Base-by-base conservation (phyloP, 257 asterid genomes). In the Verbena officinalis region DNA sequence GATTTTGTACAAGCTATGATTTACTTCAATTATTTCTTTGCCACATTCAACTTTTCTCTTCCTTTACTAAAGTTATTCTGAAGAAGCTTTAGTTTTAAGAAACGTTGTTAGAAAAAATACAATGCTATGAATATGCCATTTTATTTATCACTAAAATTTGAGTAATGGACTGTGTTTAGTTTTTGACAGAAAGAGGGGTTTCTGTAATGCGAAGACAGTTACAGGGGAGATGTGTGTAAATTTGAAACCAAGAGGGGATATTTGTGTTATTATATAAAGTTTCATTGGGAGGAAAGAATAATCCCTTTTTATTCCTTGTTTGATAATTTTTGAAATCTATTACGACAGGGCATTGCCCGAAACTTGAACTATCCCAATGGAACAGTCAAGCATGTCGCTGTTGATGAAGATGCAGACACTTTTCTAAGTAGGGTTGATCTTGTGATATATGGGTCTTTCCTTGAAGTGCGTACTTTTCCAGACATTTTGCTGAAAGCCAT, bases 381-480 rank as follows among this genome's bases (percentile, higher is more conserved):
- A 64, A 82, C 75, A 27, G 93, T 91, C 80, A 79, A 77, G 80
- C 87, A 77, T 77, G 62, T 72, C 67, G 64, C 81, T 49, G 33
- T 63, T 14, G 84, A 80, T 34, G 85, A 77, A 67, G 79, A 72
- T 69, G 54, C 64, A 15, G 90, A 86, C 62, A 59, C 31, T 69
- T 65, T 71, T 40, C 78, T 90, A 56, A 70, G 69, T 68, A 72
- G 27, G 43, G 87, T 89, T 59, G 96, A 88, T 80, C 69, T 88
- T 63, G 95, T 88, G 70, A 80, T 94, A 69, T 94, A 91, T 65
- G 88, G 98, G 56, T 84, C 99, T 49, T 88, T 94, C 72, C 87
- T 74, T 0, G 98, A 91, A 39, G 96, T 83, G 67, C 85, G 72
- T 49, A 69, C 86, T 59, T 90, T 94, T 81, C 98, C 98, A 9